A percentile compares a stretch with the other conserved stretches of the same genome.
Conservation (phyloP, 257 asterid species). For the Solanum medicagineum region DNA sequence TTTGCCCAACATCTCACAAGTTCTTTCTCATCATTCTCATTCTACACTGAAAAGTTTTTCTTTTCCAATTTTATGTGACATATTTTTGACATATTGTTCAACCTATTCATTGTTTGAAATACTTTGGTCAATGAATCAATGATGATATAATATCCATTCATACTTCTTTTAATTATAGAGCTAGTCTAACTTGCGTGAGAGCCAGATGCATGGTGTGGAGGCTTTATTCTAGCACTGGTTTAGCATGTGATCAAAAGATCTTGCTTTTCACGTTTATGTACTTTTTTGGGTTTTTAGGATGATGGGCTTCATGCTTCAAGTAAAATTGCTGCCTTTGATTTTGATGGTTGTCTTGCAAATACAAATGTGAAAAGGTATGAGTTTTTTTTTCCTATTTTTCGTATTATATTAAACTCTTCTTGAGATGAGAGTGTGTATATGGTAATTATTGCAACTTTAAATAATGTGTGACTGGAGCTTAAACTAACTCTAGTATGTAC, state of each 20-base stretch:
- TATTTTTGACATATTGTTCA: not conserved
- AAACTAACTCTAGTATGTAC: not conserved
- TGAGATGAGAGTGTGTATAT: not conserved
- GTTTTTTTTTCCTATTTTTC: not conserved
- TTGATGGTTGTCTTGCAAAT: constrained; percentile 93
- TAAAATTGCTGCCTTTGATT: constrained; percentile 97
- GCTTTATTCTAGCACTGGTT: not conserved
- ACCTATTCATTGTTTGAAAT: not conserved
- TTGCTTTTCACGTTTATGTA: not conserved
- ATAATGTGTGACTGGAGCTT: not conserved
- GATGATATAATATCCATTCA: not conserved
- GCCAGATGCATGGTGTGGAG: not conserved
- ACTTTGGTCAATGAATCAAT: not conserved
- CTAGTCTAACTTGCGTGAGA: not conserved
- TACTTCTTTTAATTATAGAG: not conserved
- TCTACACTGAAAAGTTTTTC: not conserved
- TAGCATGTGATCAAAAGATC: not conserved
- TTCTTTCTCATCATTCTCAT: not conserved
- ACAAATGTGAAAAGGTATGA: constrained; percentile 74
- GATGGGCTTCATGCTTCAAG: constrained; percentile 70
- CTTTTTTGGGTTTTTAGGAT: constrained; percentile 24
- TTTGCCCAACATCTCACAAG: not conserved
- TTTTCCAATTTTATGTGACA: not conserved
- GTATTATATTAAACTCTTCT: not conserved
- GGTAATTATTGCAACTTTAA: not conserved